These are phyloP conservation scores for Trichoderma sp. DNA, from an alignment of 2,329 filamentous ascomycete species.

Conservation along the genomic window DNA sequence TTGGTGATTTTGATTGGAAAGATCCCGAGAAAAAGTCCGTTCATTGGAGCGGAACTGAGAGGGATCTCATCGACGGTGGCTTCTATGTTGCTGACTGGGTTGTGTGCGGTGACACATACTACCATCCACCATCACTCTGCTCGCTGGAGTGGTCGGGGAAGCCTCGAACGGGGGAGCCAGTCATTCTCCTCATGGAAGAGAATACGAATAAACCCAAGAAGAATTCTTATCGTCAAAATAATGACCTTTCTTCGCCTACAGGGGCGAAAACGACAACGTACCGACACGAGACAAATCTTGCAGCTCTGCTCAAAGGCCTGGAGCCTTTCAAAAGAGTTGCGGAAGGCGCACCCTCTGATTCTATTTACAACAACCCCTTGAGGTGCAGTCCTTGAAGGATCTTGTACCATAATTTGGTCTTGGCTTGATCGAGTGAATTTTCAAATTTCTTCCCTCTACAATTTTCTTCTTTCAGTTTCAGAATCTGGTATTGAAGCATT, in stretches of 20 bases:
- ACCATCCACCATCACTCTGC: slow-evolving; percentile 45
- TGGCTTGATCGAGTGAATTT: neutral
- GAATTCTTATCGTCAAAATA: neutral
- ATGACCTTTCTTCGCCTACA: neutral
- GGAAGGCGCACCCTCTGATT: neutral
- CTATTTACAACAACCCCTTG: slow-evolving; percentile 29
- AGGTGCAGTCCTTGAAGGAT: slow-evolving; percentile 33
- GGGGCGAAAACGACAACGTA: slow-evolving; percentile 16
- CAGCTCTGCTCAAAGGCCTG: slow-evolving; percentile 32
- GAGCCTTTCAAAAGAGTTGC: slow-evolving; percentile 31
- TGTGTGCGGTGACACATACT: slow-evolving; percentile 41
- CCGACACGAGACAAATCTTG: slow-evolving; percentile 24
- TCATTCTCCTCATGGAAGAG: slow-evolving; percentile 33
- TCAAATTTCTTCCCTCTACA: neutral
- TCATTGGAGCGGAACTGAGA: slow-evolving; percentile 70
- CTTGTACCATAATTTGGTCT: neutral
- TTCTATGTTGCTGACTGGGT: slow-evolving; percentile 64
- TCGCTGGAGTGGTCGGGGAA: slow-evolving; percentile 39
- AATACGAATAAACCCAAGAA: neutral
- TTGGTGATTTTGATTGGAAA: slow-evolving; percentile 81
- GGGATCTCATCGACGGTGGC: slow-evolving; percentile 64
- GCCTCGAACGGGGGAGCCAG: slow-evolving; percentile 29
- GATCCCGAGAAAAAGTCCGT: slow-evolving; percentile 65
- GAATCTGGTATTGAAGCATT: neutral
- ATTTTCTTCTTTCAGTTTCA: neutral